Percentiles rank a stretch among this genome's conserved stretches.
Conservation (phyloP, 306 rosid genomes). For the Rosa lucieae region DNA sequence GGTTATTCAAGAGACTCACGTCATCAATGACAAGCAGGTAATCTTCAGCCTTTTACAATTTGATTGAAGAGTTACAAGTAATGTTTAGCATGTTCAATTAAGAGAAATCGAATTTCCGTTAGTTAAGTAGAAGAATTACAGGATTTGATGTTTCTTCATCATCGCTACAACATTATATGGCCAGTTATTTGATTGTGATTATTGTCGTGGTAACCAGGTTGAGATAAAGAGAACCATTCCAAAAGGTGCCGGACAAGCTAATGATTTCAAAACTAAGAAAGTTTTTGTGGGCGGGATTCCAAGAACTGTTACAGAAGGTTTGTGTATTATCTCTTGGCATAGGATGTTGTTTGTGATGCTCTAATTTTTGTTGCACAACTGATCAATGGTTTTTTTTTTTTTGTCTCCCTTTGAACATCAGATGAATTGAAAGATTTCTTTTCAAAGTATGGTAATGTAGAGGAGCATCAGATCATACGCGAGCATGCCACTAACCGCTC, state of each 20-base stretch:
- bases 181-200: background rate
- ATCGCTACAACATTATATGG: background rate
- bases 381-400: background rate
- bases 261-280: slow-evolving; percentile 72
- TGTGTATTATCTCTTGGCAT: background rate
- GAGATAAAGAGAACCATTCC: slow-evolving; percentile 93
- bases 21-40: slow-evolving; percentile 72
- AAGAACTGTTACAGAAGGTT: slow-evolving; percentile 61
- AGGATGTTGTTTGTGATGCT: background rate
- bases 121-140: too few relatives aligned
- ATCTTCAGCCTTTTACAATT: background rate
- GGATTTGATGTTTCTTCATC: too few relatives aligned
- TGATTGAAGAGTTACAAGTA: background rate
- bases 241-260: slow-evolving; percentile 57
- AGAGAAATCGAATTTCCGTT: background rate
- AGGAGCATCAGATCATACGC: slow-evolving; percentile 71
- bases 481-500: slow-evolving; percentile 76
- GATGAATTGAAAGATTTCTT: slow-evolving; percentile 65
- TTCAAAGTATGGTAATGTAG: slow-evolving; percentile 62
- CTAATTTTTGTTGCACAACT: background rate
- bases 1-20: slow-evolving; percentile 64
- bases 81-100: background rate
- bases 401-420: background rate
- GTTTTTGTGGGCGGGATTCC: slow-evolving; percentile 83
- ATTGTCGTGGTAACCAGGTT: slow-evolving; percentile 36